Conservation (phyloP, 1,284 basidiomycete species). For the Cryptococcus maquisensis region DNA sequence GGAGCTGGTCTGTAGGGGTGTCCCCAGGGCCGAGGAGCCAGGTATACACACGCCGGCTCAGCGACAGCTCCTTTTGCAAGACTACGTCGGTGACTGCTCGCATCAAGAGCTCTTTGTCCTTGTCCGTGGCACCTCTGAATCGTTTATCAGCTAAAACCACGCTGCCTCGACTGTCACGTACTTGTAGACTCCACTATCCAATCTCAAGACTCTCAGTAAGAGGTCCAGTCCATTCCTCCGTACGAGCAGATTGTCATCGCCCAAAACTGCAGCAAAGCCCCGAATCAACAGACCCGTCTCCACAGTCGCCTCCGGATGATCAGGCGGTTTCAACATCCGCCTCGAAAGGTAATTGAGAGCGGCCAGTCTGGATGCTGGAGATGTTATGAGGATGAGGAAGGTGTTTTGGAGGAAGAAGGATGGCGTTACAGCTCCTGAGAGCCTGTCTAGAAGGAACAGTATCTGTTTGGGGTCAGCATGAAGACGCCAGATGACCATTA, state of each 20-base stretch:
- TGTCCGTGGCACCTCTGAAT: slow-evolving; percentile 50
- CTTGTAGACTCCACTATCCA: slow-evolving; percentile 67
- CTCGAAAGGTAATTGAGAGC: slow-evolving; percentile 82
- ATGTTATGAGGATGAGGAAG: slow-evolving; percentile 88
- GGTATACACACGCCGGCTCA: slow-evolving; percentile 86
- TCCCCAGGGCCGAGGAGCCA: slow-evolving; percentile 88
- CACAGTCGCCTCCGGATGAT: slow-evolving; percentile 50
- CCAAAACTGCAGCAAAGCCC: slow-evolving; percentile 80
- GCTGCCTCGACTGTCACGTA: slow-evolving; percentile 31
- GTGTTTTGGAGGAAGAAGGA: slow-evolving; percentile 93
- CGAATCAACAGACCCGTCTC: slow-evolving; percentile 90
- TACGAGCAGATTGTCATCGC: slow-evolving; percentile 84
- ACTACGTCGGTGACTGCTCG: slow-evolving; percentile 75
- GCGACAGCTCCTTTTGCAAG: slow-evolving; percentile 82
- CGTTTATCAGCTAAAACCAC: background rate
- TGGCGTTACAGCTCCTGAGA: slow-evolving; percentile 75
- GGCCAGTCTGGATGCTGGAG: slow-evolving; percentile 77
- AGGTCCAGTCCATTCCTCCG: slow-evolving; percentile 76
- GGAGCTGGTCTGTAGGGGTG: slow-evolving; percentile 64
- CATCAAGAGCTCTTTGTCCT: slow-evolving; percentile 72
- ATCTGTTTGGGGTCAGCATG: slow-evolving; percentile 55
- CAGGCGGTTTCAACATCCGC: slow-evolving; percentile 57
- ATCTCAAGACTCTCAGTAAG: slow-evolving; percentile 65
- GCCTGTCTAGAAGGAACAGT: slow-evolving; percentile 70
- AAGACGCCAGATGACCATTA: background rate